These are phyloP conservation scores for Aphanomyces cochlioides DNA, from an alignment of 352 stramenopile species.

Conservation along the genomic window DNA sequence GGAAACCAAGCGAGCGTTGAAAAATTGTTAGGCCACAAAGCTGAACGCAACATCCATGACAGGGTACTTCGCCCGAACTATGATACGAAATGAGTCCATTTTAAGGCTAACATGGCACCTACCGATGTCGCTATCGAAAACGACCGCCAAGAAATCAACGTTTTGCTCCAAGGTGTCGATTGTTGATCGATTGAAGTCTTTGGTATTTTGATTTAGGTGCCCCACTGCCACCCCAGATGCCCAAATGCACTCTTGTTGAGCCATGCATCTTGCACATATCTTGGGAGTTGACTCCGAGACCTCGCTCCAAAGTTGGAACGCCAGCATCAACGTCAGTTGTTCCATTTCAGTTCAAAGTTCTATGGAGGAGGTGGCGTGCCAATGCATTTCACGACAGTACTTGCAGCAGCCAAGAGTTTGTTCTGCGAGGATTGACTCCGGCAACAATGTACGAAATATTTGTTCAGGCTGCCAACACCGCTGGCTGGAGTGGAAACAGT, in stretches of 20 bases:
- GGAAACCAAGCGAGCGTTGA: constrained; percentile 38
- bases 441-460: constrained; percentile 42
- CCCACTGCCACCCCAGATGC: neutral
- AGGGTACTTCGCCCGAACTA: neutral
- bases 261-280: constrained; percentile 18
- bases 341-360: constrained; percentile 36
- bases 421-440: constrained; percentile 43
- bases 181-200: neutral
- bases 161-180: constrained; percentile 43
- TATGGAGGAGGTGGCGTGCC: constrained; percentile 38
- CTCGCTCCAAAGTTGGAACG: neutral
- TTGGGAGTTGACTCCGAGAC: neutral
- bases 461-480: constrained; percentile 45
- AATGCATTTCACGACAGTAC: constrained; percentile 31
- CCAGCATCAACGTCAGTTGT: too few species aligned
- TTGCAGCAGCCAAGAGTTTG: constrained; percentile 33
- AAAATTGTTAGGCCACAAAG: constrained; percentile 41
- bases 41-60: constrained; percentile 31
- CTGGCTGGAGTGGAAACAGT: constrained; percentile 46
- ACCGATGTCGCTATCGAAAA: constrained; percentile 47
- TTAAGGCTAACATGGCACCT: constrained; percentile 40
- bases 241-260: constrained; percentile 16
- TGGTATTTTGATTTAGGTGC: neutral
- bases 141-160: constrained; percentile 38
- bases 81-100: neutral